A percentile compares a stretch with the other conserved stretches of the same genome.
Evolutionary conservation across 2,329 filamentous ascomycete species (phyloP).

Genomic region (Fusarium torulosum): DNA sequence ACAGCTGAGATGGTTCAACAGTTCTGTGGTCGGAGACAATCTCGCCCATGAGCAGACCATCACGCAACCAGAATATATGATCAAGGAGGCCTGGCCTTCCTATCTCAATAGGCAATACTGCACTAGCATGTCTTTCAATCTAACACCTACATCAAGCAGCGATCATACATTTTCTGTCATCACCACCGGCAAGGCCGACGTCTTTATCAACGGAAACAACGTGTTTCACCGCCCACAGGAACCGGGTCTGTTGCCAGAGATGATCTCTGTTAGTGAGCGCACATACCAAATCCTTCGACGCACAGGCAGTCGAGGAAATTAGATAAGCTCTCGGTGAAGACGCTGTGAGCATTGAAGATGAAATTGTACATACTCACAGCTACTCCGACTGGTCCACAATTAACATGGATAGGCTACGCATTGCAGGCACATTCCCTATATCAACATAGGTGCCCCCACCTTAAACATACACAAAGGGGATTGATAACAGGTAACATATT

Average conservation of each 20-base stretch:
- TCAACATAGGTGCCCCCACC: too few relatives aligned
- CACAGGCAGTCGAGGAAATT: too few relatives aligned
- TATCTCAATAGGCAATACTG: not conserved
- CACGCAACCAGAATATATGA: constrained; percentile 4
- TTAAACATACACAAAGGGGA: too few relatives aligned
- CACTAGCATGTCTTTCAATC: not conserved
- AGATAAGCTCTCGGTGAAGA: too few relatives aligned
- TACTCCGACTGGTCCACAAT: too few relatives aligned
- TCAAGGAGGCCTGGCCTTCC: constrained; percentile 10
- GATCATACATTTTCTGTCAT: constrained; percentile 2
- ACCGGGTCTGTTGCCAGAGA: not conserved
- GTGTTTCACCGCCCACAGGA: not conserved
- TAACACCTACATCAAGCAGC: not conserved
- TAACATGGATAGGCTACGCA: too few relatives aligned
- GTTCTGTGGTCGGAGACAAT: not conserved
- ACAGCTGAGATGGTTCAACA: not conserved
- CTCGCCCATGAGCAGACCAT: not conserved
- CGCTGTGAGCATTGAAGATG: too few relatives aligned
- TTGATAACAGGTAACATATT: too few relatives aligned
- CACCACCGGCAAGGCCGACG: constrained; percentile 1
- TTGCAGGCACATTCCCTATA: too few relatives aligned
- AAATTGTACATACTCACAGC: too few relatives aligned
- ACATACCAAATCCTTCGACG: too few relatives aligned
- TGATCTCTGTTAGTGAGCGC: too few relatives aligned
- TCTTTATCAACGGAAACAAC: not conserved